These are phyloP conservation scores for Dryas octopetala DNA, from an alignment of 306 rosid species.

Conservation along the genomic window DNA sequence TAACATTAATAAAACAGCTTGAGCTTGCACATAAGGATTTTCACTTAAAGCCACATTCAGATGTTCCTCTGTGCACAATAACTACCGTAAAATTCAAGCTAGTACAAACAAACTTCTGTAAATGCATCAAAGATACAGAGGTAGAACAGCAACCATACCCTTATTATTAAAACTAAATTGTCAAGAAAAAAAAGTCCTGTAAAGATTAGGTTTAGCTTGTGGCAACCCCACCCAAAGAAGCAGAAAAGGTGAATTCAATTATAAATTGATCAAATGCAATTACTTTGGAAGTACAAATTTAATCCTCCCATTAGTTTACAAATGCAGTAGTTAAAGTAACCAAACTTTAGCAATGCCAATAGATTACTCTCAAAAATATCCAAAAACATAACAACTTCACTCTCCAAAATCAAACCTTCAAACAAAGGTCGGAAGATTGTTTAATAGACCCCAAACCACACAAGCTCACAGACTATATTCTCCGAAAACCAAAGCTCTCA, in stretches of 20 bases:
- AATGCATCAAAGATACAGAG: conserved; percentile 18
- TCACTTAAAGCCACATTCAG: conserved; percentile 21
- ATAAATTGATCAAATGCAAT: background rate
- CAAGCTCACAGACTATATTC: conserved; percentile 7
- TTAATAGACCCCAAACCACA: background rate
- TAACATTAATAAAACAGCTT: conserved; percentile 22
- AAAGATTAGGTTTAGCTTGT: background rate
- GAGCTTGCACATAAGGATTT: conserved; percentile 23
- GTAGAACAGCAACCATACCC: conserved; percentile 12
- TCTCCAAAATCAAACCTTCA: conserved; percentile 18
- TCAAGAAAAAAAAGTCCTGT: background rate
- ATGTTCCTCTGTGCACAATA: background rate
- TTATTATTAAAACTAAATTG: background rate
- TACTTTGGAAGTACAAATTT: background rate
- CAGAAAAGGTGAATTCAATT: background rate
- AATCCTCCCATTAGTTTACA: background rate
- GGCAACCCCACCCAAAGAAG: background rate
- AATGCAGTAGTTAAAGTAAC: conserved; percentile 7
- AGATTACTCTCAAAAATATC: background rate
- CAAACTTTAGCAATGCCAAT: conserved; percentile 10
- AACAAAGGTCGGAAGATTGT: conserved; percentile 21
- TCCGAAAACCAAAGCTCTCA: conserved; percentile 7
- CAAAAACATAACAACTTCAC: background rate
- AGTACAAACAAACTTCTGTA: conserved; percentile 25
- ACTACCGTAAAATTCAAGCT: conserved; percentile 21